These are phyloP conservation scores for Arthroderma uncinatum DNA, from an alignment of 2,329 filamentous ascomycete genomes.

Conservation along the genomic window DNA sequence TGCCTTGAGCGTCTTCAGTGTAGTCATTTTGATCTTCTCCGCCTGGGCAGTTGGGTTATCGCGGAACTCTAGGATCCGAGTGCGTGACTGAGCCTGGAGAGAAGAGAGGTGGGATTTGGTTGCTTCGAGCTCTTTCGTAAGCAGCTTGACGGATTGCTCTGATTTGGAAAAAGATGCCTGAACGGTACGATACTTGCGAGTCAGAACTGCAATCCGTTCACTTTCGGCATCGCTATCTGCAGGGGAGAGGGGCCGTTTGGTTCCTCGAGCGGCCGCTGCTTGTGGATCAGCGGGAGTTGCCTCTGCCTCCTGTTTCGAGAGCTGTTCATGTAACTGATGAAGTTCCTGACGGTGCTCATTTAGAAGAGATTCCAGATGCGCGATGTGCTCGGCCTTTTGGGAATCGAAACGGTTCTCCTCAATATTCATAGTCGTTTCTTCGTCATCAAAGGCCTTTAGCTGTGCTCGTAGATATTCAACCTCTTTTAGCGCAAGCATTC, in stretches of 20 bases:
- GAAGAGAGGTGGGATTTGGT: conserved; percentile 60
- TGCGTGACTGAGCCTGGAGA: conserved; percentile 57
- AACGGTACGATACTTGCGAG: conserved; percentile 76
- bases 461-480: conserved; percentile 90
- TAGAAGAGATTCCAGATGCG: conserved; percentile 73
- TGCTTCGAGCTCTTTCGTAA: conserved; percentile 66
- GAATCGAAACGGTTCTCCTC: conserved; percentile 60
- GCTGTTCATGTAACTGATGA: conserved; percentile 58
- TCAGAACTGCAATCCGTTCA: conserved; percentile 68
- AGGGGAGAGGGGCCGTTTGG: conserved; percentile 54
- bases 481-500: conserved; percentile 75
- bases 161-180: conserved; percentile 64
- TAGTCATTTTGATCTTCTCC: conserved; percentile 73
- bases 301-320: conserved; percentile 51
- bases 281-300: conserved; percentile 31
- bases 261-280: conserved; percentile 30
- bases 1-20: conserved; percentile 62
- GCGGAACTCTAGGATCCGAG: conserved; percentile 71
- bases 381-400: conserved; percentile 60
- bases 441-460: conserved; percentile 73
- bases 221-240: conserved; percentile 45
- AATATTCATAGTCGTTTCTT: conserved; percentile 70
- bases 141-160: conserved; percentile 57
- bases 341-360: conserved; percentile 79
- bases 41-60: conserved; percentile 84